Conservation (phyloP, 2,329 filamentous ascomycete genomes). For the Colletotrichum camelliae region DNA sequence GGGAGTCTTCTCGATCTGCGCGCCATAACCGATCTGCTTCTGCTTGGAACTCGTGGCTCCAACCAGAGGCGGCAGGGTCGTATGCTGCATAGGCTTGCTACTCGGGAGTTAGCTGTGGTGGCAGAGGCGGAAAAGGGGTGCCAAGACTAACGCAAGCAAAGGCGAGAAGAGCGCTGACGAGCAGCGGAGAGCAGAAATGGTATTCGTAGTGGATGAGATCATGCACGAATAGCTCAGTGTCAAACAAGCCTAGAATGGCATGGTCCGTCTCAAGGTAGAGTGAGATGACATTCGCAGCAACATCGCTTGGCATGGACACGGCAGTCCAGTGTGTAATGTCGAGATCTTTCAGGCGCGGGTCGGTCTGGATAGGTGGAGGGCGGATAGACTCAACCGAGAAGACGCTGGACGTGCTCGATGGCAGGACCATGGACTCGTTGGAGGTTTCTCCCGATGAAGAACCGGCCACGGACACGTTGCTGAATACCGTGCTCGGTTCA, state of each 20-base stretch:
- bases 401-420: conserved; percentile 18
- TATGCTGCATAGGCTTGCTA: conserved; percentile 14
- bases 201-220: conserved; percentile 30
- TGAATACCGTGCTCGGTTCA: neutral
- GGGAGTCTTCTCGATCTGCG: conserved; percentile 4
- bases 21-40: conserved; percentile 13
- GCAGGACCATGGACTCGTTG: neutral
- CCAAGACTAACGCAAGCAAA: conserved; percentile 36
- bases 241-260: conserved; percentile 41
- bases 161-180: conserved; percentile 40
- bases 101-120: neutral
- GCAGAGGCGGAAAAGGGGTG: neutral
- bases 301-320: conserved; percentile 31
- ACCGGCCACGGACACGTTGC: neutral
- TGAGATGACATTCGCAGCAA: conserved; percentile 36
- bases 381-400: conserved; percentile 22
- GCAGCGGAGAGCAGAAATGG: conserved; percentile 37
- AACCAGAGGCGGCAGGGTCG: conserved; percentile 4
- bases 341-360: conserved; percentile 31
- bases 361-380: conserved; percentile 20
- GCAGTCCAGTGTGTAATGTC: conserved; percentile 39
- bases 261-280: conserved; percentile 43
- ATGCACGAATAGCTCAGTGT: conserved; percentile 36
- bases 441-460: neutral
- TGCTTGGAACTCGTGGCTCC: conserved; percentile 13